phyloP scores from a whole-genome alignment of 2,329 filamentous ascomycete genomes.

The Clarireedia sp. region DNA sequence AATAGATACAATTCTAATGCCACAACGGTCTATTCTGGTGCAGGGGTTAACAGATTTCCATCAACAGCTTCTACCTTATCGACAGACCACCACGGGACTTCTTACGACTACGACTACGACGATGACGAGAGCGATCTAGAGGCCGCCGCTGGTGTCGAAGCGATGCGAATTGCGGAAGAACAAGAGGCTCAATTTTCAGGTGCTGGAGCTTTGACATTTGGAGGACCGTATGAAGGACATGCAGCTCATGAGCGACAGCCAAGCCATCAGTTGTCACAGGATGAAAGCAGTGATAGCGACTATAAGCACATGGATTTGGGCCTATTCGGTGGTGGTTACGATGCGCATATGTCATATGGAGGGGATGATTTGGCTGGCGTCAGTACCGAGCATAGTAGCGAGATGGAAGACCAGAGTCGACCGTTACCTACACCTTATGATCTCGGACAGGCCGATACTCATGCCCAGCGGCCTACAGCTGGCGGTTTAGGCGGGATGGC shows the following conservation, averaged over 20 bases:
- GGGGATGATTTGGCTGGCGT: slow-evolving; percentile 31
- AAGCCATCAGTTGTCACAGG: slow-evolving; percentile 26
- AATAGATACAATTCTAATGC: slow-evolving; percentile 44
- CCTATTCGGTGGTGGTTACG: slow-evolving; percentile 65
- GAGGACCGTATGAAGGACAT: slow-evolving; percentile 30
- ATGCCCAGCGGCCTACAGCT: slow-evolving; percentile 20
- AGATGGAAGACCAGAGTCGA: slow-evolving; percentile 38
- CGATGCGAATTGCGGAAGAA: slow-evolving; percentile 76
- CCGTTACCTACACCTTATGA: slow-evolving; percentile 41
- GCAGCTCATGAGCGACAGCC: slow-evolving; percentile 40
- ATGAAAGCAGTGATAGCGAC: slow-evolving; percentile 60
- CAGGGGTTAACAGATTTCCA: slow-evolving; percentile 41
- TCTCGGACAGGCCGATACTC: slow-evolving; percentile 24
- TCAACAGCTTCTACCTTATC: slow-evolving; percentile 42
- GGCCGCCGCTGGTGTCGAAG: slow-evolving; percentile 73
- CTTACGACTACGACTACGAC: slow-evolving; percentile 40
- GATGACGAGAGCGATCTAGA: slow-evolving; percentile 82
- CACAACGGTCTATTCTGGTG: slow-evolving; percentile 36
- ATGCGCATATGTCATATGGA: slow-evolving; percentile 53
- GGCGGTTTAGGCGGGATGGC: slow-evolving; percentile 28
- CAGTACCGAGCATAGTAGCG: slow-evolving; percentile 29
- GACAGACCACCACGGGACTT: slow-evolving; percentile 24
- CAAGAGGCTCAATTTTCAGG: slow-evolving; percentile 57
- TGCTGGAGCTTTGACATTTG: slow-evolving; percentile 48
- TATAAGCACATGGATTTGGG: slow-evolving; percentile 65